Percentiles rank a stretch among this genome's conserved stretches.
These are phyloP conservation scores for Penicillium lividum DNA, from an alignment of 495 filamentous ascomycete genomes.

Conservation along the genomic window DNA sequence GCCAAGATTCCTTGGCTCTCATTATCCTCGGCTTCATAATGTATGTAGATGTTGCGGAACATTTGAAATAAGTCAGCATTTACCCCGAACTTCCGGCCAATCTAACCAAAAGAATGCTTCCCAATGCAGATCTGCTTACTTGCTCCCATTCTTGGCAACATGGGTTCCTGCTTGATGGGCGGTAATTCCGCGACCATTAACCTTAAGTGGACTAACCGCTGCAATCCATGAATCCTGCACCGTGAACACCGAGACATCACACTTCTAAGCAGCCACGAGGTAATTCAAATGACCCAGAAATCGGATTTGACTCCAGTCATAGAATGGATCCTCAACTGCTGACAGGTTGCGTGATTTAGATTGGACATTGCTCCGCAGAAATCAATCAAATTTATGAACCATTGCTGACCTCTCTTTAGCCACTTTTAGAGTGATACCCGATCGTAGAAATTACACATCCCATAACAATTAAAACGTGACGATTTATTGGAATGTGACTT, in stretches of 20 bases:
- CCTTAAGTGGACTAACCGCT: background rate
- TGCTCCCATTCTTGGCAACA: background rate
- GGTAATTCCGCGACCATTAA: background rate
- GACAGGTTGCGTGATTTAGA: background rate
- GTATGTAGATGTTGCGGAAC: too few relatives aligned
- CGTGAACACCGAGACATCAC: background rate
- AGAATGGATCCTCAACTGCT: background rate
- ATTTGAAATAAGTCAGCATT: too few relatives aligned
- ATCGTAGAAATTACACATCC: too few relatives aligned
- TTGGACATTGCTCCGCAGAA: background rate
- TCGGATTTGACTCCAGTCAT: background rate
- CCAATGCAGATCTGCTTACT: background rate
- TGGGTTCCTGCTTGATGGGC: background rate
- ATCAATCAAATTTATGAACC: background rate
- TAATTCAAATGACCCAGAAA: background rate
- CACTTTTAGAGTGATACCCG: too few relatives aligned
- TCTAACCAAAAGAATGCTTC: too few relatives aligned
- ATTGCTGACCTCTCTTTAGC: background rate
- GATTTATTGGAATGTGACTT: too few relatives aligned
- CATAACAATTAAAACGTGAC: too few relatives aligned
- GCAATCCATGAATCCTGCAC: background rate
- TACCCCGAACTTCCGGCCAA: too few relatives aligned
- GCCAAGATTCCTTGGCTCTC: too few relatives aligned
- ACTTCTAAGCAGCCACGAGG: background rate
- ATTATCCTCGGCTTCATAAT: too few relatives aligned